These are phyloP conservation scores for Yamadazyma laniorum DNA, from an alignment of 805 yeast species.

Conservation along the genomic window DNA sequence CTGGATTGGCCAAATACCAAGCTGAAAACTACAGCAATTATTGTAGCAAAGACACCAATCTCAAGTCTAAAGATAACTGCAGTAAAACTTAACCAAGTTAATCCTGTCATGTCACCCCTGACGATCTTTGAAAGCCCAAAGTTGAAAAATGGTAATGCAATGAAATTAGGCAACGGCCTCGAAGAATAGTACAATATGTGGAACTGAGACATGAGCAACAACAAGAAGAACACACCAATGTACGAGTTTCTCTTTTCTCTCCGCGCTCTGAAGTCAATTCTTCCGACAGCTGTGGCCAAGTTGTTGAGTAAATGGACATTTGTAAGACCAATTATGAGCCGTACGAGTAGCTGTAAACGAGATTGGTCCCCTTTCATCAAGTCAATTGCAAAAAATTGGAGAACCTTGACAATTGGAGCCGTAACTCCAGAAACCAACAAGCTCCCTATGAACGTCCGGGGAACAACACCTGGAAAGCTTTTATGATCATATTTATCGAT, in stretches of 20 bases:
- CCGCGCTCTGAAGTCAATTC: constrained; percentile 22
- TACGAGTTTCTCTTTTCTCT: constrained; percentile 17
- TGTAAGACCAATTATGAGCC: constrained; percentile 61
- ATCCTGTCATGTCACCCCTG: constrained; percentile 44
- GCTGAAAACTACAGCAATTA: constrained; percentile 48
- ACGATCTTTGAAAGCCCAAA: constrained; percentile 52
- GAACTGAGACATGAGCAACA: constrained; percentile 67
- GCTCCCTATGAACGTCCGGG: constrained; percentile 80
- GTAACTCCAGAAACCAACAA: constrained; percentile 48
- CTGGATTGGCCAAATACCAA: constrained; percentile 47
- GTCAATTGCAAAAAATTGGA: constrained; percentile 20
- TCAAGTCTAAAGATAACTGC: constrained; percentile 76
- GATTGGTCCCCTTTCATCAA: constrained; percentile 30
- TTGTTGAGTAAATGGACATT: constrained; percentile 55
- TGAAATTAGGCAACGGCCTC: constrained; percentile 83
- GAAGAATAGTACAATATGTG: constrained; percentile 80
- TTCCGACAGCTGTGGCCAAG: constrained; percentile 41
- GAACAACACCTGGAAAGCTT: constrained; percentile 84
- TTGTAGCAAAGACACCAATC: constrained; percentile 50
- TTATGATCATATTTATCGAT: constrained; percentile 64
- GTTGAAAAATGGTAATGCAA: constrained; percentile 73
- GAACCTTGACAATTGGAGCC: constrained; percentile 29
- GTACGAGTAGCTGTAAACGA: constrained; percentile 50
- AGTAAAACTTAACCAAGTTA: constrained; percentile 56
- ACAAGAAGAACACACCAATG: constrained; percentile 55